Conservation (phyloP, 73 alveolate genomes). For the Halteria grandinella region DNA sequence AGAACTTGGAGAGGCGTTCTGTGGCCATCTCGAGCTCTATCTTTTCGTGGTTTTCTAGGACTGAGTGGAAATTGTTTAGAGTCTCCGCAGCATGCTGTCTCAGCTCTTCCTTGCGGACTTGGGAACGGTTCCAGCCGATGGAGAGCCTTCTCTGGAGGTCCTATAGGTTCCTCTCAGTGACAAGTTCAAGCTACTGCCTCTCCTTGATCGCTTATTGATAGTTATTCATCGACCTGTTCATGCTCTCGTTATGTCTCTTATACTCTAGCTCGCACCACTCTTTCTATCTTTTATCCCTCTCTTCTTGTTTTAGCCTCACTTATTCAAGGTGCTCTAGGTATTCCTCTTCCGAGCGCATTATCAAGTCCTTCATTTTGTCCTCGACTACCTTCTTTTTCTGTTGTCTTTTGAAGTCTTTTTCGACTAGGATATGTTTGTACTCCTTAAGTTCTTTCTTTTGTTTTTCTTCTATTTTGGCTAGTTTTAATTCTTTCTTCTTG, state of each 20-base stretch:
- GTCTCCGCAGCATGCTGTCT: slow-evolving; percentile 34
- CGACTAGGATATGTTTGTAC: background rate
- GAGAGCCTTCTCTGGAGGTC: slow-evolving; percentile 11
- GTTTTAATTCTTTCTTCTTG: slow-evolving; percentile 17
- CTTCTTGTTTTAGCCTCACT: slow-evolving; percentile 34
- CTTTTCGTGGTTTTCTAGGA: background rate
- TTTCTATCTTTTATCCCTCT: too few relatives aligned
- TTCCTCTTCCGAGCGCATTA: background rate
- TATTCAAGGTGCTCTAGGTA: slow-evolving; percentile 23
- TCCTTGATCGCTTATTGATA: slow-evolving; percentile 15
- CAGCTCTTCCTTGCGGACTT: slow-evolving; percentile 8
- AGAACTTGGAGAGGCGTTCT: background rate
- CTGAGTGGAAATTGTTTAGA: slow-evolving; percentile 10
- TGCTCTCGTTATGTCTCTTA: slow-evolving; percentile 19
- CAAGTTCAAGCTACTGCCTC: background rate
- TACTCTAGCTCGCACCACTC: slow-evolving; percentile 34
- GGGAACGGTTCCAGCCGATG: slow-evolving; percentile 29
- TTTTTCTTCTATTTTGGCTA: background rate
- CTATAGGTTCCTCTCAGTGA: background rate
- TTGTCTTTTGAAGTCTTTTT: slow-evolving; percentile 12
- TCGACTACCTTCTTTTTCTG: slow-evolving; percentile 4
- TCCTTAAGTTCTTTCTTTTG: slow-evolving; percentile 18
- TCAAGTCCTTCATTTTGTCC: background rate
- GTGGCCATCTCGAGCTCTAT: background rate
- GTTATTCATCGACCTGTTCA: slow-evolving; percentile 11